Base-by-base conservation (phyloP, 176 grass and related monocot genomes). In the Triticum monococcum region DNA sequence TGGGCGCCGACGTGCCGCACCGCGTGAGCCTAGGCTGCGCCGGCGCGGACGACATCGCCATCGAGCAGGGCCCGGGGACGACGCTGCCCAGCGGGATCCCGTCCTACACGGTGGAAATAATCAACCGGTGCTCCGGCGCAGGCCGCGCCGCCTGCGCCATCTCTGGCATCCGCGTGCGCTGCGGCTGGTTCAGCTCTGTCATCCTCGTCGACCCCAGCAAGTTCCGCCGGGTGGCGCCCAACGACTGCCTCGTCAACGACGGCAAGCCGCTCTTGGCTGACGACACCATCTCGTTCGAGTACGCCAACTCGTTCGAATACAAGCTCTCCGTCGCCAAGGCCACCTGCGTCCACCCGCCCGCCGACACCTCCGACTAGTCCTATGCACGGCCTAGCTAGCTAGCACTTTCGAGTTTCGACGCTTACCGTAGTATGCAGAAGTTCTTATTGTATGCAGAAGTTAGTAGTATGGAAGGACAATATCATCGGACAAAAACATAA, bases 201-300 rank as follows among this genome's bases (percentile, higher is more conserved):
- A 87, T 79, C 77, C 88, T 98, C 12, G 83, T 98, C 32, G 95
- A 98, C 50, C 96, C 96, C 7, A 38, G 40, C 74, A 36, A 94
- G 81, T 98, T 98, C 88, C 93, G 96, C 22, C 89, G 96, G 56
- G 59, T 98, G 17, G 64, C 88, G 5, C 88, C 64, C 23, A 72
- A 96, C 68, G 93, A 98, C 83, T 98, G 96, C 91, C 92, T 98
- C 74, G 40, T 98, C 81, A 95, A 98, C 89, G 92, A 94, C 78
- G 96, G 93, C 12, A 90, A 85, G 13, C 81, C 93, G 3, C 26
- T 98, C 14, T 86, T 78, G 22, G 75, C 89, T 9, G 91, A 92
- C 12, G 89, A 91, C 41, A 83, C 88, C 16, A 4, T 98, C 45
- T 92, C 96, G 16, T 98, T 98, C 82, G 83, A 91, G 75, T 98